Conservation (phyloP, 768 basidiomycete species). For the Mrakia gelida region DNA sequence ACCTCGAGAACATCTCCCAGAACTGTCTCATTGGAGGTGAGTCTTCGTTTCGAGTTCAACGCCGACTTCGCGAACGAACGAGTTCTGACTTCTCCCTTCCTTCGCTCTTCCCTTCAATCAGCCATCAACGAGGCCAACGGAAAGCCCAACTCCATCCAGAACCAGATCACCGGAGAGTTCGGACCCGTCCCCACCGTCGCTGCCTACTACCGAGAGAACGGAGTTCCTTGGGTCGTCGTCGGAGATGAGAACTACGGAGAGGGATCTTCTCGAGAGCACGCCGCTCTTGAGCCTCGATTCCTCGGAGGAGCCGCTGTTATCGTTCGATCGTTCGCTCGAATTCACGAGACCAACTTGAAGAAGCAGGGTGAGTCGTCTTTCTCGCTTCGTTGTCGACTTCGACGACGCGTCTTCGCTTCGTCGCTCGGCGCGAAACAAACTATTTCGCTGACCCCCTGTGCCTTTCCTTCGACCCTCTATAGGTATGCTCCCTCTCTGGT, state of each 20-base stretch:
- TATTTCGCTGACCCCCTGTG: not conserved
- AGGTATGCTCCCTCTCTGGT: conserved; percentile 69
- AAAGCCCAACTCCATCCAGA: conserved; percentile 90
- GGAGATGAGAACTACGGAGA: conserved; percentile 86
- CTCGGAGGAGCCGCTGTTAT: conserved; percentile 95
- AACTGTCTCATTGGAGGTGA: conserved; percentile 88
- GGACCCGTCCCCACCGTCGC: conserved; percentile 79
- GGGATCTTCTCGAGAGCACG: conserved; percentile 96
- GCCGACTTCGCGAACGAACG: not conserved
- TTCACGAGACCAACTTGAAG: conserved; percentile 93
- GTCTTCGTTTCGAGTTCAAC: not conserved
- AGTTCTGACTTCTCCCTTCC: not conserved
- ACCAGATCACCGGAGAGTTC: conserved; percentile 80
- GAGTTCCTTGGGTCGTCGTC: conserved; percentile 94
- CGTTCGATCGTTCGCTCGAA: conserved; percentile 92
- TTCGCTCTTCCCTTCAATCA: not conserved
- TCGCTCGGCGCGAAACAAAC: too few relatives aligned
- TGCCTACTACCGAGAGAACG: conserved; percentile 79
- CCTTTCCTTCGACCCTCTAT: too few relatives aligned
- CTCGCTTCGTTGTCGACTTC: too few relatives aligned
- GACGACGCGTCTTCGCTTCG: not conserved
- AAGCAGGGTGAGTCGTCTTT: conserved; percentile 65
- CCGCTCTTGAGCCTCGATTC: conserved; percentile 91
- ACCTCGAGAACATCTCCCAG: conserved; percentile 47
- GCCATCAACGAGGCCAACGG: conserved; percentile 85